Percentiles rank a stretch among this genome's conserved stretches.
phyloP scores from a whole-genome alignment of 208 protist species.

The Balamuthia mandrillaris region DNA sequence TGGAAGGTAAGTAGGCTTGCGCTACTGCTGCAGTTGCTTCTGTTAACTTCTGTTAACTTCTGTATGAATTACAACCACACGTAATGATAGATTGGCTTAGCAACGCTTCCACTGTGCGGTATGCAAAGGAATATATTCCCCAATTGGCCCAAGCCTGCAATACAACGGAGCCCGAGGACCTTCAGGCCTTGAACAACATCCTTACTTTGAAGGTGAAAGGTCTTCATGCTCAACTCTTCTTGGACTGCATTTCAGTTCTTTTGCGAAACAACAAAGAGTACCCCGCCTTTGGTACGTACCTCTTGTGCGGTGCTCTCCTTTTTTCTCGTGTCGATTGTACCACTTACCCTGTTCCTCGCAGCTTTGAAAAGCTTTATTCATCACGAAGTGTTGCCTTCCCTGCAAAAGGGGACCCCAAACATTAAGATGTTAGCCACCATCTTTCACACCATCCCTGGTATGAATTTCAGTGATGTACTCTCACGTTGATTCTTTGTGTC shows the following conservation, averaged over 20 bases:
- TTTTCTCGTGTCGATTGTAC: neutral
- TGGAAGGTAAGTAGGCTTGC: neutral
- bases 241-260: neutral
- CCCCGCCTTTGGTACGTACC: neutral
- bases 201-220: conserved; percentile 3
- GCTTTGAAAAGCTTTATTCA: neutral
- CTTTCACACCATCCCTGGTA: neutral
- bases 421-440: conserved; percentile 19
- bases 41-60: neutral
- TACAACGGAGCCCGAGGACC: neutral
- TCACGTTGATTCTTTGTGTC: too few relatives aligned
- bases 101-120: neutral
- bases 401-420: neutral
- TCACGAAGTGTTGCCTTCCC: conserved; percentile 17
- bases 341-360: neutral
- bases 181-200: neutral
- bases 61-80: neutral
- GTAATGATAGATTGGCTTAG: conserved; percentile 6
- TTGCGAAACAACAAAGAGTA: conserved; percentile 28
- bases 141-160: conserved; percentile 4
- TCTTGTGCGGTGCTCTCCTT: too few relatives aligned
- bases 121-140: conserved; percentile 17
- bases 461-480: neutral
- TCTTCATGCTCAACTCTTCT: neutral
- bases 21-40: neutral